Evolutionary conservation across 2,329 filamentous ascomycete species (phyloP), one percentile per base, ranked within the genome.

Genomic region (Cladosporium sp.): DNA sequence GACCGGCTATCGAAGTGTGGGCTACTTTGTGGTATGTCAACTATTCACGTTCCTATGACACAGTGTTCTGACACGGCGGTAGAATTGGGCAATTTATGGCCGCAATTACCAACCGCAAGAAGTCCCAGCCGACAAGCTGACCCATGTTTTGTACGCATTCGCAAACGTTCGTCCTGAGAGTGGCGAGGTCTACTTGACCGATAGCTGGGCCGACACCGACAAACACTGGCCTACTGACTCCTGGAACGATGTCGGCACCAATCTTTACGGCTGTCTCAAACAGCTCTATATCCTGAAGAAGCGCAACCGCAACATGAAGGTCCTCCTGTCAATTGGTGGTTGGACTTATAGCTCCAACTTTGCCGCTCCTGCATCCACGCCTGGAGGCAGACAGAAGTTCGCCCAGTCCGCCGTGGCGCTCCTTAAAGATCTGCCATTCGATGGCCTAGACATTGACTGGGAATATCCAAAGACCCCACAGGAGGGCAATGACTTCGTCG

Each of bases 121-220:
- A 69, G 81, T 97, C 12, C 89, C 89, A 0, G 84, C 81, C 5
- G 82, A 91, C 55, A 87, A 89, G 51, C 81, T 97, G 44, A 97
- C 92, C 0, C 93, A 97, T 68, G 75, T 97, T 4, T 83, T 96
- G 17, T 97, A 96, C 67, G 82, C 91, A 13, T 97, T 97, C 74
- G 92, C 90, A 68, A 94, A 96, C 70, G 84, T 96, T 61, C 82
- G 83, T 9, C 80, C 85, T 6, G 88, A 92, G 2, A 84, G 82
- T 34, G 92, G 92, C 55, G 89, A 94, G 74, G 90, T 93, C 9
- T 81, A 79, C 68, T 77, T 89, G 2, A 85, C 82, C 1, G 89
- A 93, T 65, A 74, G 77, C 1, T 91, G 81, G 68, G 80, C 88
- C 25, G 89, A 91, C 57, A 62, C 75, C 2, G 77, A 90, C 52